Base-by-base conservation (phyloP, 1,284 basidiomycete genomes). In the Anthracocystis panici-leucophaei region DNA sequence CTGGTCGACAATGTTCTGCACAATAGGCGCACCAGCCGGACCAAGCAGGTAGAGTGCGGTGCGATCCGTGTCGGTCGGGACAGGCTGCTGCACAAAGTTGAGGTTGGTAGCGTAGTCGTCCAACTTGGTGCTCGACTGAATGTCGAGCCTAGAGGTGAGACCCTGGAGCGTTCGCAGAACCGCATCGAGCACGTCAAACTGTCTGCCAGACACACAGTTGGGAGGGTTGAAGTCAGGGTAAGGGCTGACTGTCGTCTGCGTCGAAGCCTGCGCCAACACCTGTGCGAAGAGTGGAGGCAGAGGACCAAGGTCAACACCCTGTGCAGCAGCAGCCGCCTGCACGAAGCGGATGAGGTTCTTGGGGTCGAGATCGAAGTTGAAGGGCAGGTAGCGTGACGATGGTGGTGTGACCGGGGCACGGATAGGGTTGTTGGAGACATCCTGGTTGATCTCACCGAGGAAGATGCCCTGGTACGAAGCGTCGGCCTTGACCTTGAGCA, bases 1-100 rank as follows among this genome's bases (percentile, higher is more conserved):
- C 42, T 87, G 87, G 65, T 90, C 88, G 46, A 93, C 91, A 21
- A 93, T 87, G 78, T 88, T 86, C 82, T 92, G 91, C 6, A 91
- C 89, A 54, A 92, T 87, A 18, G 91, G 90, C 2, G 88, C 76
- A 65, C 74, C 77, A 7, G 81, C 82, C 5, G 89, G 90, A 38
- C 91, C 90, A 49, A 92, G 90, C 53, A 92, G 87, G 85, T 89
- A 91, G 29, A 93, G 86, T 0, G 88, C 89, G 0, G 90, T 90
- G 63, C 88, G 78, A 77, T 92, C 92, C 7, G 90, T 91, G 88
- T 91, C 74, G 5, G 89, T 89, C 11, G 90, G 88, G 12, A 93
- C 90, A 49, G 87, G 87, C 57, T 86, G 87, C 81, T 93, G 92
- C 31, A 86, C 86, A 85, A 93, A 92, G 35, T 89, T 85, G 46